Conservation (phyloP, 805 yeast genomes). For the Hanseniaspora jakobsenii region DNA sequence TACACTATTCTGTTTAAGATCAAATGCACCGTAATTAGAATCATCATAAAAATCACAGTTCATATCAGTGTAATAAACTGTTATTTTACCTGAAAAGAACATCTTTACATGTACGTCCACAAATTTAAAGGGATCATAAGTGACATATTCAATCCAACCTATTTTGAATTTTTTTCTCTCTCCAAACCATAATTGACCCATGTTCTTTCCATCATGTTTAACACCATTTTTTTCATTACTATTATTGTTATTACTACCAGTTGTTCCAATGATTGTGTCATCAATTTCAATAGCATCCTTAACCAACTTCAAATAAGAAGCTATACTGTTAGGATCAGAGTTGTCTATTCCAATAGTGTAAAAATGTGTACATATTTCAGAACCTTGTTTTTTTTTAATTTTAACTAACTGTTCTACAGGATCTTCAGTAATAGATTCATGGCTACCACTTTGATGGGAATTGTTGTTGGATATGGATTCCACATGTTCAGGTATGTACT, state of each 20-base stretch:
- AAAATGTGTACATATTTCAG: constrained; percentile 64
- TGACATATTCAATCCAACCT: constrained; percentile 55
- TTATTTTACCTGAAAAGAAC: constrained; percentile 64
- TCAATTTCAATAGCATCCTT: constrained; percentile 47
- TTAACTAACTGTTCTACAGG: constrained; percentile 6
- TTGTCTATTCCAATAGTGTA: constrained; percentile 69
- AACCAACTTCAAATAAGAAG: constrained; percentile 57
- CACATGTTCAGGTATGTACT: constrained; percentile 26
- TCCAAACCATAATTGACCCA: constrained; percentile 71
- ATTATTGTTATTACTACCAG: too few relatives aligned
- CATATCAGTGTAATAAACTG: constrained; percentile 34
- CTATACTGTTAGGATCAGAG: constrained; percentile 63
- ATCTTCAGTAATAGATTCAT: neutral
- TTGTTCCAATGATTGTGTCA: too few relatives aligned
- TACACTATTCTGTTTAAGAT: neutral
- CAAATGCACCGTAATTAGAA: constrained; percentile 25
- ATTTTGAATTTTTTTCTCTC: constrained; percentile 59
- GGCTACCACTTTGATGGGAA: neutral
- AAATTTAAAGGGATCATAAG: constrained; percentile 49
- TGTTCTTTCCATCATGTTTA: constrained; percentile 15
- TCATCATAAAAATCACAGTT: constrained; percentile 14
- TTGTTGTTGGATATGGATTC: constrained; percentile 14
- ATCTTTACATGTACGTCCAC: constrained; percentile 62
- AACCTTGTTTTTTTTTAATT: constrained; percentile 23
- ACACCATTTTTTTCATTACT: neutral